phyloP scores from a whole-genome alignment of 2,329 filamentous ascomycete genomes.

The Trichoderma gracile region DNA sequence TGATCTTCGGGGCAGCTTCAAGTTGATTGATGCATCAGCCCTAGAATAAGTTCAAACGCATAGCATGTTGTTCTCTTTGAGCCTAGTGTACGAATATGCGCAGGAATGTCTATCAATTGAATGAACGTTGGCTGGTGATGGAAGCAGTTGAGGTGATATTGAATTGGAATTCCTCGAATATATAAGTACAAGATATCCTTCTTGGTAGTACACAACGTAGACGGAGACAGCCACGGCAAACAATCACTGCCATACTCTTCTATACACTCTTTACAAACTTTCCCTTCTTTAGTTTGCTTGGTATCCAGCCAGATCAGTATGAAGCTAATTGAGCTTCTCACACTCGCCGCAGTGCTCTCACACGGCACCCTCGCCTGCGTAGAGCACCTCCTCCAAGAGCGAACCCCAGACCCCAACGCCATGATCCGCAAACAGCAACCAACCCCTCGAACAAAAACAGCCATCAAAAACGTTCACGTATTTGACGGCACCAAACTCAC shows the following conservation, averaged over 20 bases:
- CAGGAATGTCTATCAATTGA: neutral
- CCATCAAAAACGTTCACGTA: slow-evolving; percentile 9
- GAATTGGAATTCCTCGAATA: neutral
- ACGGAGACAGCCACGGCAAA: neutral
- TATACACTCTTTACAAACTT: neutral
- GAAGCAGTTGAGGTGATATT: too few species aligned
- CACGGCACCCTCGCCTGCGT: neutral
- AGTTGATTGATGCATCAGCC: neutral
- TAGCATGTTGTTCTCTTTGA: neutral
- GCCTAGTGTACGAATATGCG: slow-evolving; percentile 18
- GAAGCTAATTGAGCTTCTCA: neutral
- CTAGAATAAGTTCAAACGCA: neutral
- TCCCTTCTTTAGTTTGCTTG: neutral
- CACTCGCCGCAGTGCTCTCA: neutral
- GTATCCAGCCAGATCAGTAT: neutral
- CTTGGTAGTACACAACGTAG: neutral
- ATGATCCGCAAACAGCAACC: slow-evolving; percentile 2
- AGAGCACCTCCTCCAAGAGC: slow-evolving; percentile 3
- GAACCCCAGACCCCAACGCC: neutral
- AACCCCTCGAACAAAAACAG: neutral
- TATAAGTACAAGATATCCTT: neutral
- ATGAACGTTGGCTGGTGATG: neutral
- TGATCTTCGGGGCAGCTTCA: neutral
- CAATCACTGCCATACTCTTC: neutral
- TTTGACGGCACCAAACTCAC: slow-evolving; percentile 6